A percentile compares a stretch with the other conserved stretches of the same genome.
These are phyloP conservation scores for Euphorbia peplus DNA, from an alignment of 345 rosid species.

Conservation along the genomic window DNA sequence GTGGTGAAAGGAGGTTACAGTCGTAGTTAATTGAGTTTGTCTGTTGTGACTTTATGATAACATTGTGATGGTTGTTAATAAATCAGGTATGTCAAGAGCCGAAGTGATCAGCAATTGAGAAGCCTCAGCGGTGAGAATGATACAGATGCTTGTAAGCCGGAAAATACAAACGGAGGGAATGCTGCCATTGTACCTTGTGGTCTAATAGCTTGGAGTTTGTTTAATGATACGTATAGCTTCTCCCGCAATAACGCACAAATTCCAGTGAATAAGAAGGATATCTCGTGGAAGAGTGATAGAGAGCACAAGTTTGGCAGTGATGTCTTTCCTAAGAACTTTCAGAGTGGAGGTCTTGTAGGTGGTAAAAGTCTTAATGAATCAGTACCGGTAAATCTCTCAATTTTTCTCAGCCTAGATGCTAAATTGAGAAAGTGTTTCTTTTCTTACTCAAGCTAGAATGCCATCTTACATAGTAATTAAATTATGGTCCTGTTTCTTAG, in stretches of 20 bases:
- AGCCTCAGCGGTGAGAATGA: conserved; percentile 30
- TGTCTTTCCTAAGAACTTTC: conserved; percentile 81
- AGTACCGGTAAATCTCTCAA: conserved; percentile 56
- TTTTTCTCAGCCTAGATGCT: neutral
- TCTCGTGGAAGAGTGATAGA: conserved; percentile 97
- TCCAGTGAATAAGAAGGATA: conserved; percentile 57
- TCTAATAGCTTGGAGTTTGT: conserved; percentile 99
- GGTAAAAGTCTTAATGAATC: conserved; percentile 43
- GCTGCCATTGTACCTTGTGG: conserved; percentile 82
- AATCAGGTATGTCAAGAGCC: conserved; percentile 90
- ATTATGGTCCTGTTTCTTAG: too few species aligned
- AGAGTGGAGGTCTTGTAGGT: conserved; percentile 57
- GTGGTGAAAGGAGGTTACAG: neutral
- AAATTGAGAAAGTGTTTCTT: neutral
- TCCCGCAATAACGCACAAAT: conserved; percentile 40
- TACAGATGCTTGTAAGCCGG: conserved; percentile 64
- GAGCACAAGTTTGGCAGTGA: conserved; percentile 80
- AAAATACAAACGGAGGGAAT: conserved; percentile 43
- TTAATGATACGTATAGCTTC: conserved; percentile 78
- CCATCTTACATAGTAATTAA: neutral
- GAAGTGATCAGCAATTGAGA: conserved; percentile 73
- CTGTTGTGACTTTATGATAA: conserved; percentile 7
- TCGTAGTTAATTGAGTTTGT: neutral
- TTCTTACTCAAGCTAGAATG: neutral
- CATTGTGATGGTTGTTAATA: conserved; percentile 13